phyloP scores from a whole-genome alignment of 768 basidiomycete genomes.

The Suillus sp. region DNA sequence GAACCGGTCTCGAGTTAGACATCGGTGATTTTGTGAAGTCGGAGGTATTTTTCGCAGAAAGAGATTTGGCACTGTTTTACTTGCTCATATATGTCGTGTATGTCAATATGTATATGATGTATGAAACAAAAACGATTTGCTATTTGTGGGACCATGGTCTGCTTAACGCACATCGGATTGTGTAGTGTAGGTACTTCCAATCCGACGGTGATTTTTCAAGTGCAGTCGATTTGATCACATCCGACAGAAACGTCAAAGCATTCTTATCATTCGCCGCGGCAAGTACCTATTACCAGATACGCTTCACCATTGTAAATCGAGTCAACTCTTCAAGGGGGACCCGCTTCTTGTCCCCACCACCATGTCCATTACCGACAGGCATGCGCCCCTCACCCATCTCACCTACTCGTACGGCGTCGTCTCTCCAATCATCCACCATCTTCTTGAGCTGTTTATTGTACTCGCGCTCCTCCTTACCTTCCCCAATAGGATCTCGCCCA shows the following conservation, averaged over 20 bases:
- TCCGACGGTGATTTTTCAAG: background rate
- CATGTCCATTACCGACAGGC: slow-evolving; percentile 22
- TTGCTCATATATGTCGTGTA: background rate
- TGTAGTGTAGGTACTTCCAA: background rate
- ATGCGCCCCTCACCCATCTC: slow-evolving; percentile 69
- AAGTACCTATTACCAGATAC: slow-evolving; percentile 60
- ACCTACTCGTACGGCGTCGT: slow-evolving; percentile 65
- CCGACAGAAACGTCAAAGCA: background rate
- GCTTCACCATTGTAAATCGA: slow-evolving; percentile 94
- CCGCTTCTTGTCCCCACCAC: slow-evolving; percentile 43
- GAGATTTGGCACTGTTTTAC: background rate
- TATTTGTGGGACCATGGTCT: background rate
- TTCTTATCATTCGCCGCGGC: background rate
- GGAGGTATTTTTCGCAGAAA: too few relatives aligned
- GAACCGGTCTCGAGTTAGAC: background rate
- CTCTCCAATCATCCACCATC: slow-evolving; percentile 65
- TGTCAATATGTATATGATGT: background rate
- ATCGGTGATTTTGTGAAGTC: background rate
- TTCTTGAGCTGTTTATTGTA: slow-evolving; percentile 84
- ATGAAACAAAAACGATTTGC: background rate
- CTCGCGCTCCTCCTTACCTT: slow-evolving; percentile 83
- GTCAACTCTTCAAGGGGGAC: slow-evolving; percentile 87
- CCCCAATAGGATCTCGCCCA: slow-evolving; percentile 89
- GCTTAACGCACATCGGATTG: background rate
- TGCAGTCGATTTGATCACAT: background rate